Evolutionary conservation across 202 grass and related monocot genomes (phyloP), one percentile per base, ranked within the genome.

Genomic region (Carex sylvatica): DNA sequence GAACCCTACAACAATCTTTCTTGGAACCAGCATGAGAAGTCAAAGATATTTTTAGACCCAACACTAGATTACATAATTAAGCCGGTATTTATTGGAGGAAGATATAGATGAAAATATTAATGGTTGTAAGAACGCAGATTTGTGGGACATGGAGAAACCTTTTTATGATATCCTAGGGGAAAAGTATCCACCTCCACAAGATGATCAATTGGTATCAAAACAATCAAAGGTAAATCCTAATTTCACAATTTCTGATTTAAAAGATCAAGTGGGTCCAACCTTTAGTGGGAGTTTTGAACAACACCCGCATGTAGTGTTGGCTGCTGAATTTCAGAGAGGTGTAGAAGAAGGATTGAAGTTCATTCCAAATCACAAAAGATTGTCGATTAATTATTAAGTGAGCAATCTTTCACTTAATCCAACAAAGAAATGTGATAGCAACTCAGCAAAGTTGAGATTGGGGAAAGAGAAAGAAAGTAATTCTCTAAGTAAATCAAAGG

Each of bases 331-430:
- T 20, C 55, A 81, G 16, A 81, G 14, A 67, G 79, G 79, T 5
- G 3, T 67, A 11, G 61, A 81, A 81, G 79, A 81, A 81, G 79
- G 79, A 67, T 23, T 51, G 15, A 81, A 81, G 8, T 81, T 81
- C 61, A 13, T 81, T 33, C 79, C 79, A 65, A 51, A 42, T 63
- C 20, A 23, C 28, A 65, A 23, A 65, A 26, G 56, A 46, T 61
- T 51, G 38, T 40, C 38, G 1, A 40, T 40, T 40, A 40, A 40
- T 40, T 40, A 7, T 5, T 6, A 40, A 40, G 38, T 40, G 38
- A 40, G 6, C 38, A 40, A 40, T 40, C 5, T 40, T 40, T 40
- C 6, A 40, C 38, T 40, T 40, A 40, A 40, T 40, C 38, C 38
- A 40, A 40, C 0, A 4, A 40, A 7, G 38, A 40, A 40, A 40